Percentiles rank a stretch among this genome's conserved stretches.
These are phyloP conservation scores for Gleditsia sinensis DNA, from an alignment of 306 rosid species.

Conservation along the genomic window DNA sequence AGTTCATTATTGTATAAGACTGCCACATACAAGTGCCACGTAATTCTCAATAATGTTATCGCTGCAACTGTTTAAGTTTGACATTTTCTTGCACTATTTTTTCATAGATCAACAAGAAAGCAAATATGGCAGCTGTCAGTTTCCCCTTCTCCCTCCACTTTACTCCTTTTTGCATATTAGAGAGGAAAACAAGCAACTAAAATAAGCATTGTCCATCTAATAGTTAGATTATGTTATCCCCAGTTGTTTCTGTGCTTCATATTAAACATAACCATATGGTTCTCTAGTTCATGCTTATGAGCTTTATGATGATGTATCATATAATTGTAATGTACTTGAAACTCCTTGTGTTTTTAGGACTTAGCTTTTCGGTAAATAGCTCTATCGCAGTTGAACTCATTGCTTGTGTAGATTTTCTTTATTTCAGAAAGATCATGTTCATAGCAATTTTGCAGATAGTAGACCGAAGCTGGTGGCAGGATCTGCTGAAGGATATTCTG, in stretches of 20 bases:
- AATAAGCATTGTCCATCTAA: constrained; percentile 16
- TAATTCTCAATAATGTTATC: neutral
- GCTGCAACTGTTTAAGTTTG: neutral
- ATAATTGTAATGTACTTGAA: constrained; percentile 26
- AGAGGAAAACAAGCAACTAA: neutral
- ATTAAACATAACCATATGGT: neutral
- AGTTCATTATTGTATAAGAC: neutral
- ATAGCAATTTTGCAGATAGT: constrained; percentile 66
- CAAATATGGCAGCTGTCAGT: neutral
- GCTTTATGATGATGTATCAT: constrained; percentile 4
- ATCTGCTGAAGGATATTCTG: constrained; percentile 82
- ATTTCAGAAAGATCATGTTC: constrained; percentile 19
- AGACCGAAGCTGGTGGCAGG: constrained; percentile 85
- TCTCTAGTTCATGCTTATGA: constrained; percentile 16
- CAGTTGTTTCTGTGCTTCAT: neutral
- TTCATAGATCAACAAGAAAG: neutral
- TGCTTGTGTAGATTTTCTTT: constrained; percentile 20
- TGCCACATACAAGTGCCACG: neutral
- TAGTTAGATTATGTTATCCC: neutral
- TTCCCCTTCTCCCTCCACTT: neutral
- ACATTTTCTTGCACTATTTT: neutral
- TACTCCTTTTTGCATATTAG: constrained; percentile 13
- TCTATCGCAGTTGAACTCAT: neutral
- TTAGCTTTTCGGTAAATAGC: neutral
- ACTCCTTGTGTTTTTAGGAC: neutral